These are phyloP conservation scores for Trichoderma atrobrunneum DNA, from an alignment of 2,329 filamentous ascomycete genomes.

Conservation along the genomic window DNA sequence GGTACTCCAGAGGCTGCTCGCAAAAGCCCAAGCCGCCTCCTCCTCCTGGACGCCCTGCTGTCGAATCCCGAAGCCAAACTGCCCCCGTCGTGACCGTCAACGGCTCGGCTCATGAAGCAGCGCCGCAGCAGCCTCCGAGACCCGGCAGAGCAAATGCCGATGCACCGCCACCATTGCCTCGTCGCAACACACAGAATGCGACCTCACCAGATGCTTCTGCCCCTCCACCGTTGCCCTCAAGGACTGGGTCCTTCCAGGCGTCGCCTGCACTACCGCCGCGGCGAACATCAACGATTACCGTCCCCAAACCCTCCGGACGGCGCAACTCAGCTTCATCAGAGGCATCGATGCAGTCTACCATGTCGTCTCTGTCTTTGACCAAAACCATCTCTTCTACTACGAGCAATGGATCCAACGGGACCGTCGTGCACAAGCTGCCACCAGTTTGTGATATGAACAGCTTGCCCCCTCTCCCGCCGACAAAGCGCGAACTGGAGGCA, in stretches of 20 bases:
- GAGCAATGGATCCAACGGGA: slow-evolving; percentile 46
- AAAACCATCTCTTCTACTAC: slow-evolving; percentile 46
- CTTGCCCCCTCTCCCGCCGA: slow-evolving; percentile 56
- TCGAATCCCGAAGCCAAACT: slow-evolving; percentile 37
- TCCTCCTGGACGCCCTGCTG: slow-evolving; percentile 36
- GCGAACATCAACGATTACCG: slow-evolving; percentile 44
- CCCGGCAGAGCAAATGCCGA: slow-evolving; percentile 27
- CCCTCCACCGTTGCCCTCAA: slow-evolving; percentile 36
- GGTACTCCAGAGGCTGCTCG: slow-evolving; percentile 41
- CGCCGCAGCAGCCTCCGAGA: slow-evolving; percentile 41
- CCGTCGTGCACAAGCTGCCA: slow-evolving; percentile 49
- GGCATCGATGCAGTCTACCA: slow-evolving; percentile 50
- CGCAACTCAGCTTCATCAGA: slow-evolving; percentile 59
- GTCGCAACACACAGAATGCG: slow-evolving; percentile 28
- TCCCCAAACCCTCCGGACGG: slow-evolving; percentile 38
- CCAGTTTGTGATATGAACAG: slow-evolving; percentile 55
- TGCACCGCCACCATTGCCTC: slow-evolving; percentile 38
- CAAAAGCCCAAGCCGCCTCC: slow-evolving; percentile 35
- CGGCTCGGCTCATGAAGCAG: slow-evolving; percentile 26
- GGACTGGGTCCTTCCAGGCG: slow-evolving; percentile 31
- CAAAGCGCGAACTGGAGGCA: slow-evolving; percentile 52
- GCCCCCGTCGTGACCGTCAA: slow-evolving; percentile 32
- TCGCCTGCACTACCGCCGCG: slow-evolving; percentile 52
- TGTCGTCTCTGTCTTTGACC: slow-evolving; percentile 52
- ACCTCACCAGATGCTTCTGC: neutral